phyloP scores from a whole-genome alignment of 2,329 filamentous ascomycete genomes.

The Lecanoromycetidae sp. region DNA sequence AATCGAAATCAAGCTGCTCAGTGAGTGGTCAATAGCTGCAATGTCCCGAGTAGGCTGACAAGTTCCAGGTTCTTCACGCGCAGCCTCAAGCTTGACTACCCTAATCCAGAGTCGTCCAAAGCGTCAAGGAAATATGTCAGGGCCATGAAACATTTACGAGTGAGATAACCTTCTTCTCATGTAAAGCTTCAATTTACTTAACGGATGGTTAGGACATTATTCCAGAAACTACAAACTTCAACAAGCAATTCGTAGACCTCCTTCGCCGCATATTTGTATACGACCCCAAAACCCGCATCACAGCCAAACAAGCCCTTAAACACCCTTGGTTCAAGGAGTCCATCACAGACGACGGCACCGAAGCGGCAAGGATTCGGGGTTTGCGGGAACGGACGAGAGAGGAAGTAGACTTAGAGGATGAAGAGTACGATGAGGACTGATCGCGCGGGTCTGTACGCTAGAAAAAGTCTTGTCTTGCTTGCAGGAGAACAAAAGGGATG shows the following conservation, averaged over 20 bases:
- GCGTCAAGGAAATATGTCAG: slow-evolving; percentile 55
- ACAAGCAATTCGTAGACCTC: slow-evolving; percentile 51
- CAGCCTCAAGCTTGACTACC: slow-evolving; percentile 47
- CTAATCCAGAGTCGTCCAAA: slow-evolving; percentile 49
- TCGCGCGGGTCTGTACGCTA: not conserved
- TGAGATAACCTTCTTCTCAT: slow-evolving; percentile 27
- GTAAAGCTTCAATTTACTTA: not conserved
- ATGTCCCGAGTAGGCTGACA: slow-evolving; percentile 23
- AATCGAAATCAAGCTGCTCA: slow-evolving; percentile 43
- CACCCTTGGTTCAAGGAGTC: slow-evolving; percentile 56
- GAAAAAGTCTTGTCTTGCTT: no score
- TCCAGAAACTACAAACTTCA: slow-evolving; percentile 46
- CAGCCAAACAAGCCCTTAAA: slow-evolving; percentile 51
- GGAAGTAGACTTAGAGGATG: slow-evolving; percentile 3
- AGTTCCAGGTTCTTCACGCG: slow-evolving; percentile 40
- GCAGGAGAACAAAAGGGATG: no score
- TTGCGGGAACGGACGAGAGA: slow-evolving; percentile 20
- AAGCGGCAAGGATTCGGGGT: slow-evolving; percentile 47
- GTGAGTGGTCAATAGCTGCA: slow-evolving; percentile 31
- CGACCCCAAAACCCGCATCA: slow-evolving; percentile 52
- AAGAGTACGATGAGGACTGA: slow-evolving; percentile 1
- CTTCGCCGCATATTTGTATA: slow-evolving; percentile 54
- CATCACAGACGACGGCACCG: slow-evolving; percentile 53
- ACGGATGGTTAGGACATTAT: slow-evolving; percentile 46
- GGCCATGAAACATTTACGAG: slow-evolving; percentile 52